A percentile compares a stretch with the other conserved stretches of the same genome.
Evolutionary conservation across 345 rosid species (phyloP).

Genomic region (rapeseed (Brassica napus)): DNA sequence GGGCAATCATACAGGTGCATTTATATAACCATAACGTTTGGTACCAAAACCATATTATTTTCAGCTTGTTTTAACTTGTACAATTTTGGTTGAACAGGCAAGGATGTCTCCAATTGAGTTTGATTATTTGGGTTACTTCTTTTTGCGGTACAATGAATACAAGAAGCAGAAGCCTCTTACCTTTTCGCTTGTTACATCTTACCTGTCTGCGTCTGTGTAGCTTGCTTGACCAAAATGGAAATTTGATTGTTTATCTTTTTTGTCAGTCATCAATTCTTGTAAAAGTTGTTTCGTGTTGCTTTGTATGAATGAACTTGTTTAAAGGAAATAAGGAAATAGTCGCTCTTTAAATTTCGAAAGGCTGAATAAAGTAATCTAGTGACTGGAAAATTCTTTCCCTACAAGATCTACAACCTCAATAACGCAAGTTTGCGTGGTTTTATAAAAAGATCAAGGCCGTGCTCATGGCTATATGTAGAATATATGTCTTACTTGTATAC

Average conservation of each 20-base stretch:
- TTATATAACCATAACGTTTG: background rate
- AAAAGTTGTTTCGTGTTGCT: background rate
- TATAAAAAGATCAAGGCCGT: background rate
- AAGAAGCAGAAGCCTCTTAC: slow-evolving; percentile 63
- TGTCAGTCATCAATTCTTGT: slow-evolving; percentile 29
- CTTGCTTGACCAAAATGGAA: slow-evolving; percentile 5
- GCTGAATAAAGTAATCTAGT: background rate
- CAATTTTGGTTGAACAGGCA: slow-evolving; percentile 51
- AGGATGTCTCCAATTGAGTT: slow-evolving; percentile 91
- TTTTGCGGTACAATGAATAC: slow-evolving; percentile 84
- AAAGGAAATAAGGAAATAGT: background rate
- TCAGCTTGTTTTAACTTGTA: background rate
- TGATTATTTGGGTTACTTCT: slow-evolving; percentile 81
- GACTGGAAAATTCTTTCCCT: background rate
- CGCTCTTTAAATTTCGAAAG: background rate
- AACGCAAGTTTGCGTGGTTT: background rate
- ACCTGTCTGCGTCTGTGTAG: slow-evolving; percentile 41
- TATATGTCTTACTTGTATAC: no score
- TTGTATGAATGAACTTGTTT: slow-evolving; percentile 20
- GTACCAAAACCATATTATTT: background rate
- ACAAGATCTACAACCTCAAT: background rate
- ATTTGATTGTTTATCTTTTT: background rate
- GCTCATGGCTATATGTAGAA: background rate
- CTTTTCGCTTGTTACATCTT: slow-evolving; percentile 59
- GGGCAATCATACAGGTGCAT: slow-evolving; percentile 92